Evolutionary conservation across 257 asterid species (phyloP), one percentile per base, ranked within the genome.

Genomic region (Plantago ovata): DNA sequence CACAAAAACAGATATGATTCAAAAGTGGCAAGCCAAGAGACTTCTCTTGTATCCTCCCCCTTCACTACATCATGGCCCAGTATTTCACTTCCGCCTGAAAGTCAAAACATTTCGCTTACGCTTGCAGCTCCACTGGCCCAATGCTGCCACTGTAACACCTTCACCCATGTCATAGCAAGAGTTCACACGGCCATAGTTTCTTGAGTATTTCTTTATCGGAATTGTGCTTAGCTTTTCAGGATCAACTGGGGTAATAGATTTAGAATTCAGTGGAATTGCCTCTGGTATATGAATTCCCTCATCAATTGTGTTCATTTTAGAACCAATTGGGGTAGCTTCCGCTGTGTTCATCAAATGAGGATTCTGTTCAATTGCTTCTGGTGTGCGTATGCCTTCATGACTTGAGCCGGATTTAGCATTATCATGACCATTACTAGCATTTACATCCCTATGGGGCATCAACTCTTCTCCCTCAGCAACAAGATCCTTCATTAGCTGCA

Each of bases 381-480:
- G 14, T 51, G 15, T 43, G 63, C 39, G 58, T 1, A 14, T 10
- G 15, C 23, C 8, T 22, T 16, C 13, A 16, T 46, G 41, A 13
- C 7, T 21, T 47, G 68, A 9, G n/a, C 41, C 60, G 13, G 20
- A n/a, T 62, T 62, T 50, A n/a, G 62, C 69, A 55, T 40, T 46
- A 28, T 45, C 42, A 56, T 7, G 32, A 41, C 36, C 24, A 24
- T 62, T 38, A n/a, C 13, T n/a, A 13, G 9, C 2, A 8, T 13
- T 21, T 41, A 23, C 41, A 60, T 59, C 47, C 74, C 81, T 65
- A 24, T 28, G 65, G 12, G 81, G 75, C 87, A 79, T 83, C 56
- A 70, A 45, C 60, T 79, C 90, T 51, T 77, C 79, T 0, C 84
- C 80, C 8, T 65, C 73, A 0, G 68, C 45, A 38, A 76, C 80